Conservation (phyloP, 116 monocot species). For the Dioscorea cayenensis region DNA sequence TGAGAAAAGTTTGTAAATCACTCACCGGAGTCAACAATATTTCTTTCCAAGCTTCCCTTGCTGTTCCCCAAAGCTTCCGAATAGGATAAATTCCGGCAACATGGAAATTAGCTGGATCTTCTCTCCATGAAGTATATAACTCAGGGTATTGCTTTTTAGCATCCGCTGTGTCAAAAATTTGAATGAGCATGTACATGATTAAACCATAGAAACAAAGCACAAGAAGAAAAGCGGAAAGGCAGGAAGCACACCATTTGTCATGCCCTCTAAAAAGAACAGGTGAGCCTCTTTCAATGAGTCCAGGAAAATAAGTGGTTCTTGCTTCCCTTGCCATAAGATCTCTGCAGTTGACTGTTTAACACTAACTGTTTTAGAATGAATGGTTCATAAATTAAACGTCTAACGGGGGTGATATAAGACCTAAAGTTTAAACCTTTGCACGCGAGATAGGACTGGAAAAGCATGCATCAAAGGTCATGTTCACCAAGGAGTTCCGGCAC, state of each 20-base stretch:
- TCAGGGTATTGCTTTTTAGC: conserved; percentile 64
- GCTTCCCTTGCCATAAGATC: conserved; percentile 53
- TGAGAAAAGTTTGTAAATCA: background rate
- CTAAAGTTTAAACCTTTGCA: conserved; percentile 44
- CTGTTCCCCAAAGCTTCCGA: conserved; percentile 48
- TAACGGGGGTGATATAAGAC: background rate
- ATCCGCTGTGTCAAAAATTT: conserved; percentile 59
- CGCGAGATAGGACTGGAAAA: conserved; percentile 80
- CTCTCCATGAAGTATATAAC: conserved; percentile 59
- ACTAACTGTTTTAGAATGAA: conserved; percentile 4
- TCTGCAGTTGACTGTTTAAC: conserved; percentile 65
- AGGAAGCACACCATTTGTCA: conserved; percentile 62
- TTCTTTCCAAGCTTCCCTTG: conserved; percentile 67
- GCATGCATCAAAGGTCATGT: conserved; percentile 54
- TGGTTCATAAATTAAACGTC: background rate
- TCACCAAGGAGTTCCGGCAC: conserved; percentile 50
- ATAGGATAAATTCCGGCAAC: conserved; percentile 70
- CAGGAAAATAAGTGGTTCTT: conserved; percentile 55
- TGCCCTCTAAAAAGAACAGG: conserved; percentile 72
- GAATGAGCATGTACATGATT: conserved; percentile 2
- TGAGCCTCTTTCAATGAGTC: conserved; percentile 75
- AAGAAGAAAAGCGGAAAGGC: background rate
- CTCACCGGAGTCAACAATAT: conserved; percentile 49
- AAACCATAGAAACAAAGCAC: background rate
- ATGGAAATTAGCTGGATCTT: conserved; percentile 68